Evolutionary conservation across 192 early-diverging fungal species (phyloP).

Genomic region (Paraglomus brasilianum): DNA sequence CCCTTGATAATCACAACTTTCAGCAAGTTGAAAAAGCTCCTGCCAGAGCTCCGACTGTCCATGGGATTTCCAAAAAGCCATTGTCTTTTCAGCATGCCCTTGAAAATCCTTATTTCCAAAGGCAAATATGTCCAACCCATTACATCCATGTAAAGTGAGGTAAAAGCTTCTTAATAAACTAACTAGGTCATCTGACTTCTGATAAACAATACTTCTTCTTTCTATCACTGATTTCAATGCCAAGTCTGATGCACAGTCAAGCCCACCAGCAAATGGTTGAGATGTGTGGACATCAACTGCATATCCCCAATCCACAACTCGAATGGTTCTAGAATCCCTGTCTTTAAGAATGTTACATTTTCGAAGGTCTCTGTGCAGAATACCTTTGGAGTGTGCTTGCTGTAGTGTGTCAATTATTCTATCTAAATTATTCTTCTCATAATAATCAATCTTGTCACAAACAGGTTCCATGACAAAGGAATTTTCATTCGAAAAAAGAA

Average conservation of each 20-base stretch:
- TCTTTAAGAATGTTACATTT: slow-evolving; percentile 12
- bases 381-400: not conserved
- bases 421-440: no score
- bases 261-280: not conserved
- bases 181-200: not conserved
- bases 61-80: not conserved
- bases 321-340: not conserved
- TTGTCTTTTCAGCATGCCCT: not conserved
- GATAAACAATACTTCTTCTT: not conserved
- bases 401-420: not conserved
- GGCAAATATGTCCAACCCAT: not conserved
- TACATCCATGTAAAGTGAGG: not conserved
- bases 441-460: no score
- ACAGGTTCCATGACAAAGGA: no score
- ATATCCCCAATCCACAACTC: not conserved
- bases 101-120: not conserved
- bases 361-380: not conserved
- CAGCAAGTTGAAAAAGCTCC: no score
- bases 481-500: no score
- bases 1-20: no score
- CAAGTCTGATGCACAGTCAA: not conserved
- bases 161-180: not conserved
- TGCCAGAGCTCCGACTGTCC: not conserved
- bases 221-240: not conserved
- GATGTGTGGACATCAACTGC: not conserved